Evolutionary conservation across 1,284 basidiomycete genomes (phyloP).

Genomic region (Melampsora americana): DNA sequence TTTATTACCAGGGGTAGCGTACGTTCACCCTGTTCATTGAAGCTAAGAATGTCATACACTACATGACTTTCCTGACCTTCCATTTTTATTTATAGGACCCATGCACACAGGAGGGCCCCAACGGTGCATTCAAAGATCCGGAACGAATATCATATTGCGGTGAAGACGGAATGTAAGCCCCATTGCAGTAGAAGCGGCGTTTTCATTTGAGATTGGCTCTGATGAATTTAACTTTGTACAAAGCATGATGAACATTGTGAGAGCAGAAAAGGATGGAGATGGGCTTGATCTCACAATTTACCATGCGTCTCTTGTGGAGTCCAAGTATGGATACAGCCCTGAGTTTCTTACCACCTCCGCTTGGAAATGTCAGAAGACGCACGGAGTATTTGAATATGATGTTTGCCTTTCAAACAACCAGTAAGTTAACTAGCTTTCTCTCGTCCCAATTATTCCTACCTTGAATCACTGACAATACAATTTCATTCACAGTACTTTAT

Average conservation of each 20-base stretch:
- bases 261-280: slow-evolving; percentile 36
- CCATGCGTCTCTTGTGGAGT: slow-evolving; percentile 26
- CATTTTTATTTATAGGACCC: slow-evolving; percentile 34
- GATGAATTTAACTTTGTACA: not conserved
- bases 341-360: slow-evolving; percentile 41
- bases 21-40: not conserved
- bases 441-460: too few species aligned
- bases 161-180: slow-evolving; percentile 38
- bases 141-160: slow-evolving; percentile 41
- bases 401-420: slow-evolving; percentile 9
- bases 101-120: slow-evolving; percentile 20
- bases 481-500: not conserved
- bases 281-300: slow-evolving; percentile 37
- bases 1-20: slow-evolving; percentile 41
- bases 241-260: slow-evolving; percentile 44
- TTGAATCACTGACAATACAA: too few species aligned
- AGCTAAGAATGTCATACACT: not conserved
- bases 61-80: not conserved
- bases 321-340: slow-evolving; percentile 31
- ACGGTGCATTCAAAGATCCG: slow-evolving; percentile 27
- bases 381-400: slow-evolving; percentile 42
- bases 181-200: not conserved
- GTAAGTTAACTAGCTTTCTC: not conserved
- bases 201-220: not conserved
- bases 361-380: slow-evolving; percentile 39